These are phyloP conservation scores for Lodderomyces parapsilosis DNA, from an alignment of 1,139 yeast genomes.

Conservation along the genomic window DNA sequence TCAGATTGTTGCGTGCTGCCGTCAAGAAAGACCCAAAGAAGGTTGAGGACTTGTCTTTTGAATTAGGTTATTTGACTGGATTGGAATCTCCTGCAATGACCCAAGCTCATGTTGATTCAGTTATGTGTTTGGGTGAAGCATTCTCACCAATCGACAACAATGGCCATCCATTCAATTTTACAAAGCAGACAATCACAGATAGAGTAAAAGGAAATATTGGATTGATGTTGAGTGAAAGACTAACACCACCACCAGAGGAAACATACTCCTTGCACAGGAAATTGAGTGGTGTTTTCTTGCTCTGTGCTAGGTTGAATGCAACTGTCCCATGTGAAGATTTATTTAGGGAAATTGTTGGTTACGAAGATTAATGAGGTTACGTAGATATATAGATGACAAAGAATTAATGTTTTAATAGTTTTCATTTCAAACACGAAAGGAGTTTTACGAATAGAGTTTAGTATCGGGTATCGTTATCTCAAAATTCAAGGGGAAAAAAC, in stretches of 20 bases:
- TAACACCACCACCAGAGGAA: conserved; percentile 98
- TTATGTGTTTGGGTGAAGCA: conserved; percentile 90
- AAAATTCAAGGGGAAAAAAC: not conserved
- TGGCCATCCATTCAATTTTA: conserved; percentile 64
- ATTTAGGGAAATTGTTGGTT: conserved; percentile 72
- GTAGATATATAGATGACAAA: not conserved
- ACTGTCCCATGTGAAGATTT: conserved; percentile 78
- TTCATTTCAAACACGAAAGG: not conserved
- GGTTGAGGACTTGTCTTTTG: conserved; percentile 64
- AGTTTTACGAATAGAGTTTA: not conserved
- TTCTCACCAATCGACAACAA: conserved; percentile 56
- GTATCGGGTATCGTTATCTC: too few species aligned
- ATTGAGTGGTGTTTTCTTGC: conserved; percentile 87
- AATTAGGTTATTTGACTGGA: conserved; percentile 89
- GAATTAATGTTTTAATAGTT: not conserved
- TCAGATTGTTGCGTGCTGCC: conserved; percentile 74
- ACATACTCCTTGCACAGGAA: conserved; percentile 94
- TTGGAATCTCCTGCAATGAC: conserved; percentile 83
- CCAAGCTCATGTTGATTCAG: conserved; percentile 90
- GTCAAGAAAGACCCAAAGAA: conserved; percentile 63
- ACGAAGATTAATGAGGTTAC: conserved; percentile 18
- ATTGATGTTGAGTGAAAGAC: conserved; percentile 84
- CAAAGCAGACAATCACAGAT: conserved; percentile 86
- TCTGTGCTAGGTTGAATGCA: conserved; percentile 86
- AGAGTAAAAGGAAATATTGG: conserved; percentile 85